A percentile compares a stretch with the other conserved stretches of the same genome.
These are phyloP conservation scores for Phytophthora constricta DNA, from an alignment of 352 stramenopile genomes.

Conservation along the genomic window DNA sequence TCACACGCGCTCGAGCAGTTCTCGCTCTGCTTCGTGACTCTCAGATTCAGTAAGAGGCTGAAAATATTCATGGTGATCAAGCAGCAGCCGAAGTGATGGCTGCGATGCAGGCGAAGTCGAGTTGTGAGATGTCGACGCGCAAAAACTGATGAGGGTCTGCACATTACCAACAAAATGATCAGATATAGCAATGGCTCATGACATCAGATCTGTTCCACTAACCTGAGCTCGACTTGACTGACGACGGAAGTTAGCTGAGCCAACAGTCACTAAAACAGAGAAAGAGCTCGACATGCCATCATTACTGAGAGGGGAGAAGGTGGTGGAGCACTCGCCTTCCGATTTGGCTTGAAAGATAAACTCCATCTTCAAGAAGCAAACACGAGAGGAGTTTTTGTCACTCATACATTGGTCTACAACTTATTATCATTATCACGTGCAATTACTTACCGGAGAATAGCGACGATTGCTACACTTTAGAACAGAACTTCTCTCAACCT, in stretches of 20 bases:
- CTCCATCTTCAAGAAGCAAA: conserved; percentile 15
- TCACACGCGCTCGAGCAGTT: conserved; percentile 16
- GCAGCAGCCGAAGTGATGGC: conserved; percentile 8
- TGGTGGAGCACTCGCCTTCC: conserved; percentile 8
- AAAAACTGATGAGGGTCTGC: conserved; percentile 14
- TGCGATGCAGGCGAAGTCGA: not conserved
- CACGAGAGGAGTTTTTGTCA: not conserved
- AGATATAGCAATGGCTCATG: not conserved
- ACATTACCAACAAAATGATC: not conserved
- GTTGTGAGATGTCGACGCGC: not conserved
- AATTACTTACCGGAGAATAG: conserved; percentile 24
- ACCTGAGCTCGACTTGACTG: conserved; percentile 23
- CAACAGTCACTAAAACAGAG: conserved; percentile 14
- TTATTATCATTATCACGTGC: not conserved
- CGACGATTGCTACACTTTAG: conserved; percentile 11
- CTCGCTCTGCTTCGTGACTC: conserved; percentile 17
- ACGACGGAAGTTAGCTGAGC: conserved; percentile 21
- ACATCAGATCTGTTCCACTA: not conserved
- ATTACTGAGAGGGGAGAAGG: conserved; percentile 2
- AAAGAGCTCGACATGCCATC: not conserved
- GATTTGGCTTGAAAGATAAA: conserved; percentile 18
- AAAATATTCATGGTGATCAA: conserved; percentile 31
- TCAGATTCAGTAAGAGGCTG: conserved; percentile 19
- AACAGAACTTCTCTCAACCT: not conserved
- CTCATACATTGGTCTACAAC: not conserved